Evolutionary conservation across 371 early-diverging fungal genomes (phyloP), one percentile per base, ranked within the genome.

Genomic region (Syncephalastrum monosporum): DNA sequence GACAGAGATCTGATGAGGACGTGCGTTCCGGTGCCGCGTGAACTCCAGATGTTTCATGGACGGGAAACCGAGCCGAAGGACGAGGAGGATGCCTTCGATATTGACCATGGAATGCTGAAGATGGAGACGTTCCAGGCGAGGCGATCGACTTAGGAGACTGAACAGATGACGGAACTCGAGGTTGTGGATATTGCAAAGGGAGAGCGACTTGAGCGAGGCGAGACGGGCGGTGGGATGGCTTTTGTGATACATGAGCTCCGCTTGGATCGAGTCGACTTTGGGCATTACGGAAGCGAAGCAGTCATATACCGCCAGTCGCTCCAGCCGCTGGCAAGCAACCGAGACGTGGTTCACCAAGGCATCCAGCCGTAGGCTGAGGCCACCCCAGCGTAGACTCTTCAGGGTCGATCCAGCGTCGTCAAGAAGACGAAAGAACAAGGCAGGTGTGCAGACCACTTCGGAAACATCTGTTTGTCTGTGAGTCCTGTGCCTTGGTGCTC

Each of bases 341-440:
- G 73, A 56, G 1, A 69, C 21, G 16, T 25, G 16, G 24, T 64
- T 52, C 3, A 73, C 48, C 8, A 73, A 24, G 19, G 64, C 70
- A 16, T 65, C 54, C 10, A 73, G 53, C 27, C 60, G 61, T 12
- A 73, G 29, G 3, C 63, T 61, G 1, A 64, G 56, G 3, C 67
- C 67, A 14, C 64, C 57, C 67, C 67, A 65, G 16, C 53, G 60
- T 23, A 73, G 23, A 23, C 21, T 47, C 13, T 53, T 24, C 3
- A 72, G 27, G 5, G 56, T 50, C 15, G 62, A 19, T 25, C 66
- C 69, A 19, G 56, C 52, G 16, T 54, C 23, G 1, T 57, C 42
- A 3, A 69, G 23, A 13, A 60, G 51, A 44, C 56, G 51, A 21
- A 62, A 60, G 19, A 68, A 57, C 2, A 66, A 16, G 1, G 42